phyloP scores from a whole-genome alignment of 148 eudicot genomes.

The Beta vulgaris region DNA sequence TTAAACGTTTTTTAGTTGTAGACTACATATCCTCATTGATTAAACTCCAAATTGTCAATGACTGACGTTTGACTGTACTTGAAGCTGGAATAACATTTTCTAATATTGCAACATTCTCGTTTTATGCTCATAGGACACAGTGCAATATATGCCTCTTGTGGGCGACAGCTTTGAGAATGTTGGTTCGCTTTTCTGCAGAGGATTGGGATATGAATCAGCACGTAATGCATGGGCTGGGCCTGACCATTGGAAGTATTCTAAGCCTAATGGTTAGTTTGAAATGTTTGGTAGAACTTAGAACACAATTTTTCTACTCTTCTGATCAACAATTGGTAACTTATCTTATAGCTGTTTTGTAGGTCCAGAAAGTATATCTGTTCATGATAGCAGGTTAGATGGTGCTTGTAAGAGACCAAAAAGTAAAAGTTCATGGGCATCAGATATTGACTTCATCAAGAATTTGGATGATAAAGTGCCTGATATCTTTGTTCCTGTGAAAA shows the following conservation, averaged over 20 bases:
- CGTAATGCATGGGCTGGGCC: constrained; percentile 98
- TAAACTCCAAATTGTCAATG: background rate
- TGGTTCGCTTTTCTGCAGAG: constrained; percentile 48
- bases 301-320: constrained; percentile 1
- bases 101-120: background rate
- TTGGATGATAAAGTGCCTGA: constrained; percentile 48
- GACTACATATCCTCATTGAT: background rate
- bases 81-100: background rate
- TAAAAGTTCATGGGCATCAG: constrained; percentile 54
- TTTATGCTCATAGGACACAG: constrained; percentile 45
- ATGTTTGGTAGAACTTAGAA: background rate
- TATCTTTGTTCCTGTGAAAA: constrained; percentile 76
- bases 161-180: constrained; percentile 51
- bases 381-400: constrained; percentile 42
- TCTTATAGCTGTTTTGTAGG: constrained; percentile 2
- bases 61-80: background rate
- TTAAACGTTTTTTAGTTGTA: background rate
- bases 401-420: constrained; percentile 47
- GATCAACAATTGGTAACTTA: constrained; percentile 19
- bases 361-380: constrained; percentile 29
- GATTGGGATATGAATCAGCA: constrained; percentile 50
- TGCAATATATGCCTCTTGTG: constrained; percentile 34
- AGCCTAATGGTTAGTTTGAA: constrained; percentile 47
- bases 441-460: constrained; percentile 61
- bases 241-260: constrained; percentile 85